Base-by-base conservation (phyloP, 805 yeast genomes). In the Naumovozyma baii region DNA sequence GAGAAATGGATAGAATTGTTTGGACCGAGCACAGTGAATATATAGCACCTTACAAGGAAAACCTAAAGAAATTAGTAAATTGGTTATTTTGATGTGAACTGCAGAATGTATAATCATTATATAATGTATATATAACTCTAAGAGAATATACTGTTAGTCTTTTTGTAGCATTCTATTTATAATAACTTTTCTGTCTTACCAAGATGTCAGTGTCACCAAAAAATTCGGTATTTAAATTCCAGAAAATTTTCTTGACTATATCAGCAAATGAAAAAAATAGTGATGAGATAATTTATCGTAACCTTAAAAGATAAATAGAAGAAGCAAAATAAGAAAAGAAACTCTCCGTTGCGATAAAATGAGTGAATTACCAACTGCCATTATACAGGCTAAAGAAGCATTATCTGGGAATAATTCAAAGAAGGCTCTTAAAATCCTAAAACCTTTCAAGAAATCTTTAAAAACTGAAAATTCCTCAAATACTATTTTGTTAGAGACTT, bases 1-100 rank as follows among this genome's bases (percentile, higher is more conserved):
- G 92, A 37, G 95, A 85, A 55, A 76, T 80, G 62, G 95, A 86
- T 59, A 66, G 86, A 36, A 74, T 74, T 46, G 75, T 78, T 17
- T 84, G 94, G 94, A 85, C 80, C 48, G 92, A 84, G 42, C 84
- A 83, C 38, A 66, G 61, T 32, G 64, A 59, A 26, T 65, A 64
- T 38, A 48, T 52, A 3, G 55, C 60, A 19, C 55, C 63, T 14
- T 46, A 55, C 19, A 55, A 54, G 16, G 66, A 62, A 38, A 41
- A 52, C 26, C 16, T 54, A 8, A 52, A 40, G 40, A 57, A 47
- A 31, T 37, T 52, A 13, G 40, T 63, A 19, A 53, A 58, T 16
- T 61, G 66, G 66, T 36, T 62, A 31, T 55, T 52, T 22, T 62
- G n/a, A n/a, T n/a, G n/a, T n/a, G n/a, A n/a, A n/a, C n/a, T n/a